Base-by-base conservation (phyloP, 768 basidiomycete species). In the Austroboletus festivus region DNA sequence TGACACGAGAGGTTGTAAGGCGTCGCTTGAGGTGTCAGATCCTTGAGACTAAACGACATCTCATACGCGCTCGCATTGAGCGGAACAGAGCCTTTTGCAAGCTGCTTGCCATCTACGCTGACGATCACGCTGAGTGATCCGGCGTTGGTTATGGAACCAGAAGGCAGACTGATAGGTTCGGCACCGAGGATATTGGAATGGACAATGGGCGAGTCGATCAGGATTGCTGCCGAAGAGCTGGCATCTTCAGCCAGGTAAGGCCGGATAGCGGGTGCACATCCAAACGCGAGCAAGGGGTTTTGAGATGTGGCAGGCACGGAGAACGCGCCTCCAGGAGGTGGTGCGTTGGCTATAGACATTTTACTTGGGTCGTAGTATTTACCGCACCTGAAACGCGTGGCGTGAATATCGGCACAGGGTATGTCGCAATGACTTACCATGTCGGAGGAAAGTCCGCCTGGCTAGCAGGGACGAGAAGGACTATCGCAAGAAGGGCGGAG, bases 181-280 rank as follows among this genome's bases (percentile, higher is more conserved):
- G 81, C 76, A 42, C 72, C 74, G 12, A 68, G 60, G 13, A 83
- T 73, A 21, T 72, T 57, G 15, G 67, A 68, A 48, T 72, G 74
- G 2, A 74, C 73, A 20, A 84, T 61, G 10, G 74, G 73, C 1
- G 80, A 66, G 46, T 83, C 81, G 33, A 83, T 67, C 22, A 84
- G 63, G 41, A 83, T 71, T 15, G 76, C 70, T 2, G 73, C 69
- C 3, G 73, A 65, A 31, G 67, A 64, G 21, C 60, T 55, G 6
- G 68, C 69, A 50, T 82, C 81, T 52, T 77, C 78, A 5, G 77
- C 71, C 19, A 84, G 69, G 58, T 81, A 84, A 2, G 82, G 82
- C 23, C 73, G 71, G 42, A 82, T 72, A 1, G 80, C 78, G 26
- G 80, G 81, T 0, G 73, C 71, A 53, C 82, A 84, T 45, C 81